Percentiles rank a stretch among this genome's conserved stretches.
Evolutionary conservation across 257 asterid species (phyloP).

Genomic region (Plantago elongata): DNA sequence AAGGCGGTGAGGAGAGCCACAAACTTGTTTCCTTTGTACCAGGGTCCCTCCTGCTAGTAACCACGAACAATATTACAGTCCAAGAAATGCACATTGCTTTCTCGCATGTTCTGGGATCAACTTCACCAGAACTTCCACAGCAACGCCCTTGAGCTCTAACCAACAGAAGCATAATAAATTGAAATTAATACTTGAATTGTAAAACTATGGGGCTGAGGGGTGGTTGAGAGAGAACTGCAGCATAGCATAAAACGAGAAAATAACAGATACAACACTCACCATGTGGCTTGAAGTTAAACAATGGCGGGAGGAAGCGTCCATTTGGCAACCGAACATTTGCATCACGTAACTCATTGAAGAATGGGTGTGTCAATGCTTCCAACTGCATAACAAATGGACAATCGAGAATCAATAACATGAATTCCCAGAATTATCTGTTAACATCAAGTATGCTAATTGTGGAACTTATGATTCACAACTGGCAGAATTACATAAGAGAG

Average conservation of each 20-base stretch:
- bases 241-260: neutral
- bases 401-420: slow-evolving; percentile 5
- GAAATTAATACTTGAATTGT: neutral
- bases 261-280: slow-evolving; percentile 33
- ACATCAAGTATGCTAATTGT: neutral
- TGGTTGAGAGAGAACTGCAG: slow-evolving; percentile 6
- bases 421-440: neutral
- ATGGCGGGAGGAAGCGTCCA: slow-evolving; percentile 70
- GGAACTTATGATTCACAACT: neutral
- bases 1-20: slow-evolving; percentile 14
- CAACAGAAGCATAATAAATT: neutral
- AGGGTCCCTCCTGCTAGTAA: neutral
- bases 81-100: slow-evolving; percentile 68
- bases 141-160: slow-evolving; percentile 61
- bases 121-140: slow-evolving; percentile 49
- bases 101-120: slow-evolving; percentile 74
- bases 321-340: slow-evolving; percentile 65
- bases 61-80: slow-evolving; percentile 25
- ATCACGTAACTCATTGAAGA: slow-evolving; percentile 66
- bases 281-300: slow-evolving; percentile 71
- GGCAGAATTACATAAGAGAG: neutral
- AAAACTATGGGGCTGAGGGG: neutral
- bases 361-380: slow-evolving; percentile 95
- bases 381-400: slow-evolving; percentile 36
- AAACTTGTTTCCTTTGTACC: slow-evolving; percentile 14